These are phyloP conservation scores for Lotmaria passim DNA, from an alignment of 208 protist species.

Conservation along the genomic window DNA sequence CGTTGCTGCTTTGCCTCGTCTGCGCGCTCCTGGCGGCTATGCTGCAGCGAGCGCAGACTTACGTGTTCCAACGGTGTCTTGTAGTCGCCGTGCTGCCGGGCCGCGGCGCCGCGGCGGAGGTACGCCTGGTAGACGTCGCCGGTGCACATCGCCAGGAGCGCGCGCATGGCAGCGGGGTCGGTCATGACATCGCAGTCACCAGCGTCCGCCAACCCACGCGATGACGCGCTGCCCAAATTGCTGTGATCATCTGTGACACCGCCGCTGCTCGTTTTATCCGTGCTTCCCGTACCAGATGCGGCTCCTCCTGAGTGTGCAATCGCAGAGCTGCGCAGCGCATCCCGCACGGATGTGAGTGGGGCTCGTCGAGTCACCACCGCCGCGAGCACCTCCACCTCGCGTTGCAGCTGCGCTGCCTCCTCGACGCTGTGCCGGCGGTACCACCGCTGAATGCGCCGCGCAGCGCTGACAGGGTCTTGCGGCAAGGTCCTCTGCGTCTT, in stretches of 20 bases:
- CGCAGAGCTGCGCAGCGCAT: slow-evolving; percentile 10
- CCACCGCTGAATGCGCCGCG: slow-evolving; percentile 24
- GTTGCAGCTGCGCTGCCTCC: slow-evolving; percentile 9
- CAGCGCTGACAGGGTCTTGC: slow-evolving; percentile 13
- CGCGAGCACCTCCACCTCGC: slow-evolving; percentile 27
- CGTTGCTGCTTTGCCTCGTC: slow-evolving; percentile 31
- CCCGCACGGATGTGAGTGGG: slow-evolving; percentile 19
- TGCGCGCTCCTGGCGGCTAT: slow-evolving; percentile 30
- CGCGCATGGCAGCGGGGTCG: slow-evolving; percentile 11
- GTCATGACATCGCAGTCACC: background rate
- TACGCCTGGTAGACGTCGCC: slow-evolving; percentile 45
- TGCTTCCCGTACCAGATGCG: background rate
- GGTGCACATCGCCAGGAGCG: slow-evolving; percentile 34
- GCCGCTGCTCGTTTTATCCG: background rate
- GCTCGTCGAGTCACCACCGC: slow-evolving; percentile 29
- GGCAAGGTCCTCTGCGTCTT: background rate
- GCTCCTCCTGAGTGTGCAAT: background rate
- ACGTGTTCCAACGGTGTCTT: slow-evolving; percentile 60
- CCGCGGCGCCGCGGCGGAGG: slow-evolving; percentile 27
- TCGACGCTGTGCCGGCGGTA: slow-evolving; percentile 11
- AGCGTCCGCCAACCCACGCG: background rate
- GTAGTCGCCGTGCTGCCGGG: slow-evolving; percentile 40
- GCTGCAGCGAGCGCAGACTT: slow-evolving; percentile 50
- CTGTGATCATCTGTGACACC: too few relatives aligned
- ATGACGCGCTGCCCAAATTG: background rate